Percentiles rank a stretch among this genome's conserved stretches.
phyloP scores from a whole-genome alignment of 148 eudicot genomes.

The Vaccinium macrocarpon region DNA sequence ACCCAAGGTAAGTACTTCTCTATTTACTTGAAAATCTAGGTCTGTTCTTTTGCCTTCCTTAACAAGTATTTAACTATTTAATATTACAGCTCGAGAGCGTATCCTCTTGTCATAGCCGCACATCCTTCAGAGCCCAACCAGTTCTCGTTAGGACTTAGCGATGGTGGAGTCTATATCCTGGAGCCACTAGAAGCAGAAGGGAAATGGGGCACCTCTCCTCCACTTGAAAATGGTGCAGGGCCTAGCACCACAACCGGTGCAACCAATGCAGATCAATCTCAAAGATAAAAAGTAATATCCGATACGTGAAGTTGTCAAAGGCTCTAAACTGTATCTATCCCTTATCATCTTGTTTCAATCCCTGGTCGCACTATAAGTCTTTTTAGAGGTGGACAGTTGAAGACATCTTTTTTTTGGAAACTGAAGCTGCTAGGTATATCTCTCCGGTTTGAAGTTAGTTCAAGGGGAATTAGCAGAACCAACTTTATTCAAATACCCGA shows the following conservation, averaged over 20 bases:
- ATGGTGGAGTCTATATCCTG: slow-evolving; percentile 77
- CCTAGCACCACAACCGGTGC: slow-evolving; percentile 46
- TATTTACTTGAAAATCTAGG: neutral
- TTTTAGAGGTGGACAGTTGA: slow-evolving; percentile 14
- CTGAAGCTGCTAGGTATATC: slow-evolving; percentile 35
- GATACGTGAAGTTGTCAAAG: neutral
- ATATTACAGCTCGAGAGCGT: slow-evolving; percentile 50
- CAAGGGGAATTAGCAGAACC: neutral
- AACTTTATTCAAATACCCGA: slow-evolving; percentile 6
- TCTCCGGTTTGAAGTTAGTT: neutral
- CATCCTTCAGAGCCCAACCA: slow-evolving; percentile 90
- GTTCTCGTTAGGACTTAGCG: slow-evolving; percentile 83
- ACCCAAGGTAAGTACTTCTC: slow-evolving; percentile 53
- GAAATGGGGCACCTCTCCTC: slow-evolving; percentile 83
- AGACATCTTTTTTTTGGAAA: neutral
- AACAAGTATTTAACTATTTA: neutral
- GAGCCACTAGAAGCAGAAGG: slow-evolving; percentile 88
- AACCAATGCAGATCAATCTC: slow-evolving; percentile 52
- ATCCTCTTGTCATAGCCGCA: slow-evolving; percentile 83
- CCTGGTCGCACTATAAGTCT: slow-evolving; percentile 4
- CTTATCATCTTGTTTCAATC: slow-evolving; percentile 9
- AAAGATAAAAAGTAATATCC: slow-evolving; percentile 32
- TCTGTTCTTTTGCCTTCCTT: neutral
- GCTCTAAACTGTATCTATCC: neutral
- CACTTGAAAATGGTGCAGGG: slow-evolving; percentile 68